A percentile compares a stretch with the other conserved stretches of the same genome.
These are phyloP conservation scores for Dioscorea cayenensis DNA, from an alignment of 116 monocot genomes.

Conservation along the genomic window DNA sequence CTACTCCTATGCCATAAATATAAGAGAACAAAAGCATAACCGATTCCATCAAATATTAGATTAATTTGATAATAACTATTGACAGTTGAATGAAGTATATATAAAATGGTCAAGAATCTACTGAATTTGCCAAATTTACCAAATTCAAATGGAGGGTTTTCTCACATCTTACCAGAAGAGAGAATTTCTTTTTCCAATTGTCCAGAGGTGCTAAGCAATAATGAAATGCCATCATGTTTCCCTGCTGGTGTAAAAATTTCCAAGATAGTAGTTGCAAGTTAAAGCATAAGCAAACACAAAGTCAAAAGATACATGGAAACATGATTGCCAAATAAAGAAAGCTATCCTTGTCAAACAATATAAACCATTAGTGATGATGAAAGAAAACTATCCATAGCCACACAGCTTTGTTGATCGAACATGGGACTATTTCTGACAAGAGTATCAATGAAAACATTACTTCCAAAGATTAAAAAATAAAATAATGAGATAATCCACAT, in stretches of 20 bases:
- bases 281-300: too few species aligned
- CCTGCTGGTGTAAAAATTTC: background rate
- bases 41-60: background rate
- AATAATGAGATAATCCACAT: too few species aligned
- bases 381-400: too few species aligned
- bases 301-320: too few species aligned
- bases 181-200: slow-evolving; percentile 81
- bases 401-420: too few species aligned
- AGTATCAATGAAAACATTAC: too few species aligned
- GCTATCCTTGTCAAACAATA: too few species aligned
- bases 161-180: slow-evolving; percentile 53
- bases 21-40: background rate
- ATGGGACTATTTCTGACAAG: too few species aligned
- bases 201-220: slow-evolving; percentile 66
- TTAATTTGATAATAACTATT: background rate
- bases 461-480: too few species aligned
- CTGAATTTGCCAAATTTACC: background rate
- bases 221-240: background rate
- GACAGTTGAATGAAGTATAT: background rate
- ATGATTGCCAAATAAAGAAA: too few species aligned
- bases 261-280: background rate
- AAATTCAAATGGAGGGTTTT: background rate
- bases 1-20: too few species aligned
- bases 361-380: too few species aligned
- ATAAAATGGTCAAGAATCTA: background rate